These are phyloP conservation scores for Lactuca sativa DNA, from an alignment of 129 eudicot genomes.

Conservation along the genomic window DNA sequence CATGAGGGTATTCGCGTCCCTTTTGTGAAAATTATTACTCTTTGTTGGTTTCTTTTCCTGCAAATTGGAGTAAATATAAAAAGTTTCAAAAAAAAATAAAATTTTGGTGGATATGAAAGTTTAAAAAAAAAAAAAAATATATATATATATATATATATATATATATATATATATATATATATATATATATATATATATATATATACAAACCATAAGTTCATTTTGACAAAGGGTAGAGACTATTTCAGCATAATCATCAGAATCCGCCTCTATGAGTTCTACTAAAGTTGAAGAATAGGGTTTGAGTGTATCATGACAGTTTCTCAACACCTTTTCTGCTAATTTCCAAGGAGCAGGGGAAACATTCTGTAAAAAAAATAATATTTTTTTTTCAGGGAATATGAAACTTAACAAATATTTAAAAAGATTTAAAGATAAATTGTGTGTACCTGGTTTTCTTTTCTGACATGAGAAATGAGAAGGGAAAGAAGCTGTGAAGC, in stretches of 20 bases:
- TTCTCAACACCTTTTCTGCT: conserved; percentile 50
- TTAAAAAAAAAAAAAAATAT: neutral
- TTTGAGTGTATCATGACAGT: conserved; percentile 40
- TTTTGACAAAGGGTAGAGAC: conserved; percentile 46
- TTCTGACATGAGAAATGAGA: conserved; percentile 53
- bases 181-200: conserved; percentile 1
- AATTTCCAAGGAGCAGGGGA: conserved; percentile 50
- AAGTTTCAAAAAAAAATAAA: neutral
- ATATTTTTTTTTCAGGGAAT: conserved; percentile 1
- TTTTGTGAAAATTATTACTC: conserved; percentile 17
- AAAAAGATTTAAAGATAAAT: neutral
- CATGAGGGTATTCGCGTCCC: conserved; percentile 19
- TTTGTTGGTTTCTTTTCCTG: conserved; percentile 30
- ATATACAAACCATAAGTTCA: conserved; percentile 42
- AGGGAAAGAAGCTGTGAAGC: conserved; percentile 48
- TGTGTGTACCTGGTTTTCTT: conserved; percentile 48
- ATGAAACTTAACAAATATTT: neutral
- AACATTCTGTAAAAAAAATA: conserved; percentile 37
- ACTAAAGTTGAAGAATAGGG: conserved; percentile 32
- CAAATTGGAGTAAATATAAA: conserved; percentile 5
- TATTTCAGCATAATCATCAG: conserved; percentile 56
- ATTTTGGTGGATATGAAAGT: neutral
- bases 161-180: conserved; percentile 17
- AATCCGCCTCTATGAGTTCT: conserved; percentile 26
- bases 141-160: conserved; percentile 8